Conservation (phyloP, 371 early-diverging fungal species). For the Mucor sp. region DNA sequence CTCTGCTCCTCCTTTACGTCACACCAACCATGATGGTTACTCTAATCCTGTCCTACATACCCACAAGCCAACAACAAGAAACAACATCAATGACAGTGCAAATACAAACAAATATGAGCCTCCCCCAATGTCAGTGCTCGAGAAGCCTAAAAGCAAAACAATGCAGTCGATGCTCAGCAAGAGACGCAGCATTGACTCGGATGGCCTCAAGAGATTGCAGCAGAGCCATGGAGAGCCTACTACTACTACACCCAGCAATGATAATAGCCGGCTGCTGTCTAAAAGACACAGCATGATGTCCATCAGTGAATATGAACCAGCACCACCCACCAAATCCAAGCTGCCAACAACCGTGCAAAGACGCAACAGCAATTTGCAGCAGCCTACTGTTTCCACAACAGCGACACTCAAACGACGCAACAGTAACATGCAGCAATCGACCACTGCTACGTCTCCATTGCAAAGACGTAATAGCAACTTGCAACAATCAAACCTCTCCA, state of each 20-base stretch:
- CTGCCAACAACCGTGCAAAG: background rate
- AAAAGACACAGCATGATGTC: background rate
- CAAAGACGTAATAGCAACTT: background rate
- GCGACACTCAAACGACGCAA: background rate
- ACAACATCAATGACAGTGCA: background rate
- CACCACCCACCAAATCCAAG: background rate
- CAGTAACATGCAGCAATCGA: background rate
- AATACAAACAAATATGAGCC: background rate
- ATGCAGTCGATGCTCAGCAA: background rate
- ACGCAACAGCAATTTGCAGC: background rate
- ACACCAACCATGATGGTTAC: background rate
- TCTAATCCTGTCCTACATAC: background rate
- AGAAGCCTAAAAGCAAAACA: background rate
- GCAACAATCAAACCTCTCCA: background rate
- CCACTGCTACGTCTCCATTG: background rate
- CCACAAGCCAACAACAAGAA: background rate
- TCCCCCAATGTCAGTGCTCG: background rate
- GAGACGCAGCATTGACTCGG: background rate
- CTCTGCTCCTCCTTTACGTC: background rate
- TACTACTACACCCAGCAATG: background rate
- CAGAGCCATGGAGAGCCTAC: background rate
- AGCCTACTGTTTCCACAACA: background rate
- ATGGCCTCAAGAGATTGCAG: background rate
- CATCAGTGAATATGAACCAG: background rate
- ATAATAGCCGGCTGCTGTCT: background rate